Percentiles rank a stretch among this genome's conserved stretches.
phyloP scores from a whole-genome alignment of 1,139 yeast species.

The Scheffersomyces quercinus region DNA sequence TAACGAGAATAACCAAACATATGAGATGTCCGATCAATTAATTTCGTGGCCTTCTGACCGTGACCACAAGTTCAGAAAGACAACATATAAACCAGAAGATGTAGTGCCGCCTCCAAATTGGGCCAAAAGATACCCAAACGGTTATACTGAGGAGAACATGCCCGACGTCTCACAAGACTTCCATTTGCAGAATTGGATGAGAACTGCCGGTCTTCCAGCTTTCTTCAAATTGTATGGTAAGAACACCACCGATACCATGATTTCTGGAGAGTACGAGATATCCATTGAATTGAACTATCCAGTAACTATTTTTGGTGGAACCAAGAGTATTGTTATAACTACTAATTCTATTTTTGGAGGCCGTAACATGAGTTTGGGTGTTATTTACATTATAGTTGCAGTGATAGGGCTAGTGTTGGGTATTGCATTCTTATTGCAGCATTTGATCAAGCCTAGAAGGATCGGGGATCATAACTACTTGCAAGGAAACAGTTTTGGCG shows the following conservation, averaged over 20 bases:
- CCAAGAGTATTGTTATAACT: constrained; percentile 64
- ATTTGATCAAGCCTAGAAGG: constrained; percentile 47
- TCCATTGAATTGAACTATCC: constrained; percentile 70
- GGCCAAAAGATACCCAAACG: constrained; percentile 64
- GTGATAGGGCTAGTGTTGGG: constrained; percentile 50
- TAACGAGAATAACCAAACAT: constrained; percentile 44
- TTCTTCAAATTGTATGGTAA: constrained; percentile 67
- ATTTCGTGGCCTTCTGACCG: constrained; percentile 72
- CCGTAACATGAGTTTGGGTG: constrained; percentile 64
- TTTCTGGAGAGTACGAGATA: constrained; percentile 60
- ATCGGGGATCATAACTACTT: constrained; percentile 48
- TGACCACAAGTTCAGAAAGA: constrained; percentile 54
- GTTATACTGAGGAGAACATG: constrained; percentile 64
- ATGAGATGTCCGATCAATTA: constrained; percentile 51
- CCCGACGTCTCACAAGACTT: constrained; percentile 56
- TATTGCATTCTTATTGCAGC: constrained; percentile 46
- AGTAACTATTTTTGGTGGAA: constrained; percentile 66
- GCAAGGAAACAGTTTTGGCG: constrained; percentile 18
- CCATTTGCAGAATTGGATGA: constrained; percentile 74
- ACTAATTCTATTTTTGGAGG: constrained; percentile 74
- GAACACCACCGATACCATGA: constrained; percentile 49
- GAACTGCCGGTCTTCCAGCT: constrained; percentile 74
- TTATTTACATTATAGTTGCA: constrained; percentile 67
- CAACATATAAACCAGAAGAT: constrained; percentile 55
- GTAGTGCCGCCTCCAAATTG: constrained; percentile 82